Base-by-base conservation (phyloP, 208 protist genomes). In the Crithidia sp. region DNA sequence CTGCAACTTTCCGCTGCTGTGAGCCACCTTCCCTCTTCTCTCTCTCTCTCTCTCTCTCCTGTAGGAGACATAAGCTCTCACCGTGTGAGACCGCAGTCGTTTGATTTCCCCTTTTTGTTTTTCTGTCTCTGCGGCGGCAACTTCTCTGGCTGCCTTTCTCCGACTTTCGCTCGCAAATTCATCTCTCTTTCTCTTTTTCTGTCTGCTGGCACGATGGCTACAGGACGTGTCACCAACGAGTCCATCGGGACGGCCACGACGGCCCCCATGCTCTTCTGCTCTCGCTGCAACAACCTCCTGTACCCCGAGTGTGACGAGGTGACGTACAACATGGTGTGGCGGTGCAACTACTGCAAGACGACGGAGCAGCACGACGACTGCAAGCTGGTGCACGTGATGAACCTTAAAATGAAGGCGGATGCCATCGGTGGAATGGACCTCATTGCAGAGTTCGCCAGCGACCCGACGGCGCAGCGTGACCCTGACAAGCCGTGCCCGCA, bases 231-330 rank as follows among this genome's bases (percentile, higher is more conserved):
- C 12, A 47, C 53, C 13, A 47, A 55, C 13, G 74, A 77, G 28
- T 64, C 61, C 43, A 75, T 90, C 44, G 75, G 74, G 37, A 78
- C 82, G 50, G 69, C 74, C 57, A 87, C 82, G 28, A 89, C 85
- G 40, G 93, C 93, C 36, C 86, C 88, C 40, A 96, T 97, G 91
- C 77, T 95, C 19, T 97, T 97, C 61, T 97, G 94, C 79, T 74
- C 83, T 41, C 68, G 74, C 2, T 97, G 94, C 79, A 92, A 77
- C 68, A 97, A 97, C 72, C 79, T 96, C 9, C 84, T 97, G 9
- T 97, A 96, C 72, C 94, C 94, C 10, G 87, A 95, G 59, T 85
- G 84, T 47, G 86, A 89, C 56, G 65, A 71, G 2, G 74, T 64
- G n/a, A 73, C 85, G 53, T 67, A 82, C 39, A 76, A 74, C 37